Conservation (phyloP, 2,329 filamentous ascomycete species). For the Thermoascus crustaceus region DNA sequence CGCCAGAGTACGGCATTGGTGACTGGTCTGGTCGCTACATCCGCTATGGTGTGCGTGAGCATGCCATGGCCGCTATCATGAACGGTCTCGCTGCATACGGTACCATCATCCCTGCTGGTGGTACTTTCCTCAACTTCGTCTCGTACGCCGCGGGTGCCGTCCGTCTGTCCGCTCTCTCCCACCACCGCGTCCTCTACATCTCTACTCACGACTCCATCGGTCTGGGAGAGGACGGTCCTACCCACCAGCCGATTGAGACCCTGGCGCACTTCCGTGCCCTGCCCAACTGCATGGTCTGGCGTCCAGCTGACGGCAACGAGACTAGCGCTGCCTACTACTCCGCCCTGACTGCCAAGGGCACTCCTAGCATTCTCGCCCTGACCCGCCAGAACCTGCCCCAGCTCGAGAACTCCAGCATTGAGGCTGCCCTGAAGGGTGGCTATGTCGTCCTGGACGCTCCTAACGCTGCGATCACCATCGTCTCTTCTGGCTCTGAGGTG, state of each 20-base stretch:
- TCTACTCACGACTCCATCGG: constrained; percentile 99
- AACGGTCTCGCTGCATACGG: constrained; percentile 88
- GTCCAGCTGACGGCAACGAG: constrained; percentile 97
- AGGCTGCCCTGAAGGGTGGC: constrained; percentile 86
- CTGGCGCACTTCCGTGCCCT: constrained; percentile 96
- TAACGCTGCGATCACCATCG: constrained; percentile 76
- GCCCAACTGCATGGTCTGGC: constrained; percentile 99
- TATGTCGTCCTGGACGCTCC: constrained; percentile 82
- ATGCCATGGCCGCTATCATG: constrained; percentile 46
- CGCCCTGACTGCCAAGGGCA: constrained; percentile 79
- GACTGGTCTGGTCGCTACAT: constrained; percentile 84
- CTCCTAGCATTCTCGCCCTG: constrained; percentile 85
- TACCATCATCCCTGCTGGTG: constrained; percentile 83
- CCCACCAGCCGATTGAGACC: constrained; percentile 98
- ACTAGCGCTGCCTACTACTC: constrained; percentile 96
- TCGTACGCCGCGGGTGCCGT: constrained; percentile 94
- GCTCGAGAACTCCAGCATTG: constrained; percentile 86
- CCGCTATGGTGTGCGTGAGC: constrained; percentile 46
- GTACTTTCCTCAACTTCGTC: constrained; percentile 99
- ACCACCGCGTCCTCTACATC: constrained; percentile 86
- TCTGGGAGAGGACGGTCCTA: constrained; percentile 96
- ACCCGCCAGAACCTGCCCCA: constrained; percentile 98
- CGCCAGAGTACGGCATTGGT: constrained; percentile 73
- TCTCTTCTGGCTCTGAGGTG: constrained; percentile 95
- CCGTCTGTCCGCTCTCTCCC: constrained; percentile 86